Percentiles rank a stretch among this genome's conserved stretches.
Conservation (phyloP, 805 yeast genomes). For the Grigorovia yakushimaensis region DNA sequence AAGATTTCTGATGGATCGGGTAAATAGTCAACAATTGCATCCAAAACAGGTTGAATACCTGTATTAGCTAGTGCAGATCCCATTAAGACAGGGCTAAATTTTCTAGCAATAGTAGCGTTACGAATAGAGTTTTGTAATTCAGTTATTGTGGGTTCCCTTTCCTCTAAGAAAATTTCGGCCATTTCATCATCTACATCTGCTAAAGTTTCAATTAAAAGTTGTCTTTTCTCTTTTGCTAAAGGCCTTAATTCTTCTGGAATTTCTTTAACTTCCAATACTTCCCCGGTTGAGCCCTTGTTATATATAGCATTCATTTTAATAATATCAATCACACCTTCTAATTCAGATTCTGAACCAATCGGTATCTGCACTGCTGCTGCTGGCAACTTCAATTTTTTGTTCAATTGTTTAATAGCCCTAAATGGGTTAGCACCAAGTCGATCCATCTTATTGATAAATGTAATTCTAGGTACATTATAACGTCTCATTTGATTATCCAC, state of each 20-base stretch:
- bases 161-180: conserved; percentile 87
- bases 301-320: conserved; percentile 80
- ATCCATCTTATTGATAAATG: conserved; percentile 97
- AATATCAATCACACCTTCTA: conserved; percentile 85
- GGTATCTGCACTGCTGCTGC: conserved; percentile 99
- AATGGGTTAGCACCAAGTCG: conserved; percentile 99
- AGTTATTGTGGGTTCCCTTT: conserved; percentile 71
- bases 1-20: conserved; percentile 93
- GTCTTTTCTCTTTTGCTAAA: conserved; percentile 83
- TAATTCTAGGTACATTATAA: conserved; percentile 91
- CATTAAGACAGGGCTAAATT: conserved; percentile 98
- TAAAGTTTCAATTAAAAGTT: conserved; percentile 75
- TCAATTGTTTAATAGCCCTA: conserved; percentile 85
- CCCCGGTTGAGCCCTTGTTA: conserved; percentile 89
- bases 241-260: conserved; percentile 75
- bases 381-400: conserved; percentile 75
- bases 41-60: conserved; percentile 91
- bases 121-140: conserved; percentile 87
- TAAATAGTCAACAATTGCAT: conserved; percentile 89
- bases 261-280: conserved; percentile 51
- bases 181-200: conserved; percentile 98
- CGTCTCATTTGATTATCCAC: conserved; percentile 99
- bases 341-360: conserved; percentile 81
- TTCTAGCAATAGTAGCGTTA: conserved; percentile 89
- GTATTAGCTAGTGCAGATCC: conserved; percentile 97